A percentile compares a stretch with the other conserved stretches of the same genome.
phyloP scores from a whole-genome alignment of 768 basidiomycete species.

The Calocera cornea region DNA sequence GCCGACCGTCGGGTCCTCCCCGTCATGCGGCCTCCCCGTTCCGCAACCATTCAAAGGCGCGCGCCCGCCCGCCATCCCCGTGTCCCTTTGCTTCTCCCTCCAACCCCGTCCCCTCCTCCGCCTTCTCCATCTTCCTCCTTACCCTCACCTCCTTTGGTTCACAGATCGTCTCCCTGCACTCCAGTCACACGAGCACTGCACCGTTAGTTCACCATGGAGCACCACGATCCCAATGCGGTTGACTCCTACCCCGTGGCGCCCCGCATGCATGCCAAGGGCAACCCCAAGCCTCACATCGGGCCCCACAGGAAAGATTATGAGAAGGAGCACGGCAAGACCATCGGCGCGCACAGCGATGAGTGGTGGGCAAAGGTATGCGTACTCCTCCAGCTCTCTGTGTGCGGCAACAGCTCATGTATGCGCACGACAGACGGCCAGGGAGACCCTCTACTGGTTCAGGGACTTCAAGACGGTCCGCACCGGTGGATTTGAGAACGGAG shows the following conservation, averaged over 20 bases:
- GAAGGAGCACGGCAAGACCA: constrained; percentile 48
- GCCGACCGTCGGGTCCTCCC: neutral
- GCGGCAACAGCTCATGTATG: neutral
- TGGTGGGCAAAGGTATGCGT: constrained; percentile 81
- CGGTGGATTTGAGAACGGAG: constrained; percentile 71
- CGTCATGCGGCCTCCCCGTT: neutral
- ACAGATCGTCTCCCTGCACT: neutral
- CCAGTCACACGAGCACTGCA: constrained; percentile 2
- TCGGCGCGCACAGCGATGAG: constrained; percentile 62
- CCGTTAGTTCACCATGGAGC: constrained; percentile 12
- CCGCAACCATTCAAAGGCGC: neutral
- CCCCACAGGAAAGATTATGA: constrained; percentile 67
- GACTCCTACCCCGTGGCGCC: constrained; percentile 61
- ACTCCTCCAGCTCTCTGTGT: neutral
- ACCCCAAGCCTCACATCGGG: constrained; percentile 62
- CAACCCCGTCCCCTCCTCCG: neutral
- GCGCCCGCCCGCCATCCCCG: neutral
- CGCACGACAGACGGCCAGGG: constrained; percentile 37
- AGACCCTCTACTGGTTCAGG: constrained; percentile 73
- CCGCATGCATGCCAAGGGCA: constrained; percentile 43
- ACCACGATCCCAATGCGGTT: constrained; percentile 16
- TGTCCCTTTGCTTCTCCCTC: neutral
- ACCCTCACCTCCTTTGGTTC: neutral
- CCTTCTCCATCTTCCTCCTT: neutral
- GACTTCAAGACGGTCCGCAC: constrained; percentile 78